A percentile compares a stretch with the other conserved stretches of the same genome.
Evolutionary conservation across 495 filamentous ascomycete genomes (phyloP).

Genomic region (Xylona heveae): DNA sequence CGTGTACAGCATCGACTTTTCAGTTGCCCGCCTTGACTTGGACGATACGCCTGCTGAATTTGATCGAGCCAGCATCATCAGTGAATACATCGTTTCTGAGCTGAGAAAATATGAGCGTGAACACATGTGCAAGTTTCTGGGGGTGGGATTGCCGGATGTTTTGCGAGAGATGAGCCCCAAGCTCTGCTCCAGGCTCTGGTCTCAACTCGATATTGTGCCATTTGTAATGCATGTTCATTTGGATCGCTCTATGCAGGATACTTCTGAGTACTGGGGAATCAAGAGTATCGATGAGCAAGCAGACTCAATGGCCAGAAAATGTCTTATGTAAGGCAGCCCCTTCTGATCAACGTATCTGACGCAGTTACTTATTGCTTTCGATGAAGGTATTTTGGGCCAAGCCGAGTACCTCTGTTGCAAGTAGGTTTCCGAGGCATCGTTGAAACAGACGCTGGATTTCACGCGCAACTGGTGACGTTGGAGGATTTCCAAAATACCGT

Average conservation of each 20-base stretch:
- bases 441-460: slow-evolving; percentile 47
- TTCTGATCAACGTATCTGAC: background rate
- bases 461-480: slow-evolving; percentile 33
- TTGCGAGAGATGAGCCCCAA: slow-evolving; percentile 30
- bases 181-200: slow-evolving; percentile 57
- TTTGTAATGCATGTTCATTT: slow-evolving; percentile 26
- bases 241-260: background rate
- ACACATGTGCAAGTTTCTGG: slow-evolving; percentile 17
- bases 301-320: slow-evolving; percentile 69
- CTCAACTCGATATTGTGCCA: slow-evolving; percentile 56
- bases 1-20: slow-evolving; percentile 1
- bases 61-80: slow-evolving; percentile 5
- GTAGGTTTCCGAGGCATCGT: slow-evolving; percentile 58
- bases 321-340: slow-evolving; percentile 32
- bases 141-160: slow-evolving; percentile 29
- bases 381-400: slow-evolving; percentile 53
- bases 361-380: slow-evolving; percentile 1
- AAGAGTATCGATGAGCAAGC: slow-evolving; percentile 62
- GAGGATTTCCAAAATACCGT: slow-evolving; percentile 46
- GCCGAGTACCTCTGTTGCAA: slow-evolving; percentile 46
- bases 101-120: slow-evolving; percentile 11
- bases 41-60: background rate
- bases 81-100: slow-evolving; percentile 10
- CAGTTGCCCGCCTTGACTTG: background rate
- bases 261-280: slow-evolving; percentile 1